These are phyloP conservation scores for Helianthus tuberosus DNA, from an alignment of 129 eudicot genomes.

Conservation along the genomic window DNA sequence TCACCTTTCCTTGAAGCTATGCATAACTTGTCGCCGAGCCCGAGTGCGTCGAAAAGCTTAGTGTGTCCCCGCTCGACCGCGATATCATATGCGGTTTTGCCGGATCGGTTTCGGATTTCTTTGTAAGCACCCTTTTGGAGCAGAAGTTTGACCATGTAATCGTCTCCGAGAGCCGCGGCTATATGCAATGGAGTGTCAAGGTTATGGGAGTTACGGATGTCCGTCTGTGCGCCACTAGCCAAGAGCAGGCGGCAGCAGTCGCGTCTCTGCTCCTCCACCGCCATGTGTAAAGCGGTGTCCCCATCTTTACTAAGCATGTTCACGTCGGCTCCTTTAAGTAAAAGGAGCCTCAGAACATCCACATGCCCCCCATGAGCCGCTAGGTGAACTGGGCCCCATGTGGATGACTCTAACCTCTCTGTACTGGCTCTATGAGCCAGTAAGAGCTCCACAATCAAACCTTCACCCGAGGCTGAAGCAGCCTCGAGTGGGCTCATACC, in stretches of 20 bases:
- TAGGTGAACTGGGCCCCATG: conserved; percentile 69
- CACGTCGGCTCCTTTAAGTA: conserved; percentile 51
- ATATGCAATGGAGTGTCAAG: conserved; percentile 71
- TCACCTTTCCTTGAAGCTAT: conserved; percentile 75
- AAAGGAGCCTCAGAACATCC: conserved; percentile 63
- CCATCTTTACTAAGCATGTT: conserved; percentile 64
- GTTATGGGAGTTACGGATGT: conserved; percentile 41
- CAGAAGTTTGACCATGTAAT: conserved; percentile 66
- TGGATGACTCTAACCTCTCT: conserved; percentile 50
- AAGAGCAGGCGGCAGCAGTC: conserved; percentile 62
- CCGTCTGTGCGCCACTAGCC: conserved; percentile 41
- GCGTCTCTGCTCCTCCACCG: conserved; percentile 64
- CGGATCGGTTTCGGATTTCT: conserved; percentile 52
- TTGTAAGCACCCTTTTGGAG: conserved; percentile 74
- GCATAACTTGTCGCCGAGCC: conserved; percentile 62
- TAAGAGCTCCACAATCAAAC: conserved; percentile 68
- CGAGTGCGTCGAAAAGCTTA: conserved; percentile 56
- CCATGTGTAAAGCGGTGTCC: conserved; percentile 64
- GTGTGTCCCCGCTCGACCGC: conserved; percentile 73
- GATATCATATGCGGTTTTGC: conserved; percentile 74
- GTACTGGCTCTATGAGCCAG: conserved; percentile 56
- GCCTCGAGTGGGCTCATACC: conserved; percentile 70
- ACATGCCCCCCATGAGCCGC: conserved; percentile 61
- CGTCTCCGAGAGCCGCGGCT: conserved; percentile 69
- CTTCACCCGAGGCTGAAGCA: conserved; percentile 64